phyloP scores from a whole-genome alignment of 1,284 basidiomycete genomes.

The Marasmius tenuissimus region DNA sequence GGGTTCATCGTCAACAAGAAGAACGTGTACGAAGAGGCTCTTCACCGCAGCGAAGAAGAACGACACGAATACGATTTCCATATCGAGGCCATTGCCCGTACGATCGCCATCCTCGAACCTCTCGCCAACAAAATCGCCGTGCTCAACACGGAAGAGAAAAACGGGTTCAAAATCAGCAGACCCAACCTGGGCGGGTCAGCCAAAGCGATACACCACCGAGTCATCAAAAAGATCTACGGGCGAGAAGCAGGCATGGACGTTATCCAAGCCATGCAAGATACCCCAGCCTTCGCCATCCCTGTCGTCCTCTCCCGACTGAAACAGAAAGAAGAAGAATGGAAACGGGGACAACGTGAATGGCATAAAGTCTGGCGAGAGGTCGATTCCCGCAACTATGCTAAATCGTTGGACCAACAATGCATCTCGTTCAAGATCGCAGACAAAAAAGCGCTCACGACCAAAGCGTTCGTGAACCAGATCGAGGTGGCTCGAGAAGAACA shows the following conservation, averaged over 20 bases:
- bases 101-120: constrained; percentile 90
- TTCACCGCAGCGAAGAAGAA: constrained; percentile 98
- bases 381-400: constrained; percentile 91
- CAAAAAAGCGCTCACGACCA: constrained; percentile 87
- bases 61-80: constrained; percentile 99
- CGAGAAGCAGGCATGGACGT: constrained; percentile 86
- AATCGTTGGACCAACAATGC: constrained; percentile 92
- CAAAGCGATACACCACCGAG: constrained; percentile 91
- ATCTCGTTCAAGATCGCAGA: constrained; percentile 90
- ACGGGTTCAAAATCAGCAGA: constrained; percentile 80
- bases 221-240: constrained; percentile 98
- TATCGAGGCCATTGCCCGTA: constrained; percentile 95
- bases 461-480: constrained; percentile 87
- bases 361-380: constrained; percentile 99
- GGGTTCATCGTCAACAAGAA: constrained; percentile 92
- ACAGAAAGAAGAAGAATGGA: constrained; percentile 99
- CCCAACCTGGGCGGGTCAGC: constrained; percentile 88
- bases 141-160: constrained; percentile 81
- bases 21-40: constrained; percentile 94
- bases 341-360: constrained; percentile 98
- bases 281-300: constrained; percentile 90
- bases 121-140: constrained; percentile 87
- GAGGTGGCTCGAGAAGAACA: constrained; percentile 89
- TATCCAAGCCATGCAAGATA: constrained; percentile 89
- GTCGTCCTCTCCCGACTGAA: constrained; percentile 91